A percentile compares a stretch with the other conserved stretches of the same genome.
These are phyloP conservation scores for Colletotrichum trifolii DNA, from an alignment of 2,329 filamentous ascomycete species.

Conservation along the genomic window DNA sequence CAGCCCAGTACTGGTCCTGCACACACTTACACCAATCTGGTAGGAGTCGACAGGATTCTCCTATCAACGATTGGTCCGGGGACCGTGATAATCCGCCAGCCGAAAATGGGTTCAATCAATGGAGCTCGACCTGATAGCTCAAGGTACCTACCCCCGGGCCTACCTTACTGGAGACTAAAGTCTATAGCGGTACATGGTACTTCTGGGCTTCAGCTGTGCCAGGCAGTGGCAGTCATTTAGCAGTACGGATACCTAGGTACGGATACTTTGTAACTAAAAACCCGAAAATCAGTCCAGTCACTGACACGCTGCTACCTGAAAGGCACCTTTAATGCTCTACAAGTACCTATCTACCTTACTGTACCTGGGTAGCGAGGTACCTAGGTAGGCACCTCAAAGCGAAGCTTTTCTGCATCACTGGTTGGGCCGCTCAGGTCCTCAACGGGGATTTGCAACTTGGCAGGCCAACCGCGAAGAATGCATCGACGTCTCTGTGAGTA, in stretches of 20 bases:
- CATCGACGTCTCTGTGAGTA: conserved; percentile 1
- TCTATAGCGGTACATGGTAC: conserved; percentile 20
- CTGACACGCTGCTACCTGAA: background rate
- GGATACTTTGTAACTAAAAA: background rate
- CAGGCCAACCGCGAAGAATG: conserved; percentile 35
- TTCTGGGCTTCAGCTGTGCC: background rate
- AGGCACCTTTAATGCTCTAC: background rate
- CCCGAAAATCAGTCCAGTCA: no score
- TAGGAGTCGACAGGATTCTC: conserved; percentile 36
- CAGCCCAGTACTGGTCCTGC: conserved; percentile 35
- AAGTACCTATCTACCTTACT: conserved; percentile 1
- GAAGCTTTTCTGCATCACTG: conserved; percentile 7
- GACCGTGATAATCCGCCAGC: conserved; percentile 44
- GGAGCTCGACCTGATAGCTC: no score
- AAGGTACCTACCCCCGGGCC: no score
- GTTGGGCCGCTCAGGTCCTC: conserved; percentile 30
- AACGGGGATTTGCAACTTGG: conserved; percentile 30
- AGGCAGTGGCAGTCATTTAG: background rate
- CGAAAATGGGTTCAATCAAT: conserved; percentile 26
- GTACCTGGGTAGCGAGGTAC: conserved; percentile 16
- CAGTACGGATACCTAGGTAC: conserved; percentile 10
- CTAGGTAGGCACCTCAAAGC: background rate
- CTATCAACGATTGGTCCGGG: conserved; percentile 43
- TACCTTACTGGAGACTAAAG: no score
- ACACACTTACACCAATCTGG: conserved; percentile 44